Percentiles rank a stretch among this genome's conserved stretches.
Evolutionary conservation across 257 asterid species (phyloP).

Genomic region (Przewalskia tangutica): DNA sequence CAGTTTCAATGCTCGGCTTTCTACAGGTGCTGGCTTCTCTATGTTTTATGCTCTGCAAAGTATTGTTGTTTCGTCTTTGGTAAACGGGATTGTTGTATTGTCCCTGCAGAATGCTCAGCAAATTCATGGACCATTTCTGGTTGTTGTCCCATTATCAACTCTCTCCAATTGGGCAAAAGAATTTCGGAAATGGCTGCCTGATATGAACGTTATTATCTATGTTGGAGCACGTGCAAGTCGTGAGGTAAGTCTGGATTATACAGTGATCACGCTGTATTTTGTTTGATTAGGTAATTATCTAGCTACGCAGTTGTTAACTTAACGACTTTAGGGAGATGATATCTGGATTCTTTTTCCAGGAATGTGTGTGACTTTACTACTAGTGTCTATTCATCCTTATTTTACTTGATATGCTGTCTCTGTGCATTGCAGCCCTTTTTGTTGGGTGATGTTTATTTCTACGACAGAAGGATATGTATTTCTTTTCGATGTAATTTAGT

Average conservation of each 20-base stretch:
- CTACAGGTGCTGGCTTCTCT: slow-evolving; percentile 51
- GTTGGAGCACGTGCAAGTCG: slow-evolving; percentile 98
- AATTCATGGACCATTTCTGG: slow-evolving; percentile 96
- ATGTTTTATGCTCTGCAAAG: slow-evolving; percentile 1
- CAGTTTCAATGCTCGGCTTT: slow-evolving; percentile 98
- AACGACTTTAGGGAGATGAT: background rate
- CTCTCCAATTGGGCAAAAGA: slow-evolving; percentile 99
- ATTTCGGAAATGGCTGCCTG: slow-evolving; percentile 91
- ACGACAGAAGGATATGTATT: background rate
- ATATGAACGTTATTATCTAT: slow-evolving; percentile 76
- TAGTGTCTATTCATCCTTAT: background rate
- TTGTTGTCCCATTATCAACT: slow-evolving; percentile 94
- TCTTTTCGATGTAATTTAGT: background rate
- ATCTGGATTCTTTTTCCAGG: background rate
- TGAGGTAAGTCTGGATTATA: slow-evolving; percentile 46
- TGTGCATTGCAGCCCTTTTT: background rate
- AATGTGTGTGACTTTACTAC: background rate
- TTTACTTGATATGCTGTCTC: background rate
- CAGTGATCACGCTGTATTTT: background rate
- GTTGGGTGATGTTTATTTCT: background rate
- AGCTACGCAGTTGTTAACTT: background rate
- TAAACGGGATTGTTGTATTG: slow-evolving; percentile 8
- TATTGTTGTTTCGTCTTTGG: background rate
- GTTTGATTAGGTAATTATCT: background rate
- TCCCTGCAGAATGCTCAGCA: slow-evolving; percentile 75